Evolutionary conservation across 352 stramenopile genomes (phyloP).

Genomic region (Phytopythium mirpurense): DNA sequence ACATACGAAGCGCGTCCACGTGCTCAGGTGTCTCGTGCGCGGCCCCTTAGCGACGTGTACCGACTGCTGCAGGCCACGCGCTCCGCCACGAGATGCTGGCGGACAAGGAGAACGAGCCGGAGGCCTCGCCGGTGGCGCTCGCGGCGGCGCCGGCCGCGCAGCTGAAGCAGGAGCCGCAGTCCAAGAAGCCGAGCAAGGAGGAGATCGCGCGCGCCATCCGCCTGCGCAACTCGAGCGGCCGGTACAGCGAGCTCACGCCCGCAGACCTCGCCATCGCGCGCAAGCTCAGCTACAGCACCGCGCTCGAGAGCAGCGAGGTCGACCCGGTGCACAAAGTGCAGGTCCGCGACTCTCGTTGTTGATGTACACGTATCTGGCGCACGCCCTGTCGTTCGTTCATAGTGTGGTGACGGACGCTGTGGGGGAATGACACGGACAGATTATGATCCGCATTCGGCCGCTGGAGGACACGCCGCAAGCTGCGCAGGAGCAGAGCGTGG

Average conservation of each 20-base stretch:
- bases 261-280: constrained; percentile 23
- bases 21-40: too few relatives aligned
- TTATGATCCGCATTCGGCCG: constrained; percentile 68
- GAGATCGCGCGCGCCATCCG: constrained; percentile 17
- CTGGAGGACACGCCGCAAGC: constrained; percentile 15
- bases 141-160: not conserved
- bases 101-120: constrained; percentile 1
- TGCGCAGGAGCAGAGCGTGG: too few relatives aligned
- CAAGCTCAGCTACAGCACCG: constrained; percentile 65
- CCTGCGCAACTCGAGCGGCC: constrained; percentile 14
- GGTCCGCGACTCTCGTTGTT: constrained; percentile 1
- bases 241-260: constrained; percentile 10
- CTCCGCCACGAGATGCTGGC: not conserved
- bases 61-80: not conserved
- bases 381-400: too few relatives aligned
- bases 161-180: not conserved
- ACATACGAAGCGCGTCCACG: too few relatives aligned
- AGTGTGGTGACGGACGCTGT: too few relatives aligned
- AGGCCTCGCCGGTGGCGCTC: not conserved
- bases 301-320: constrained; percentile 25
- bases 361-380: too few relatives aligned
- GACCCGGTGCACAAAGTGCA: constrained; percentile 18
- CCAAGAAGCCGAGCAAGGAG: constrained; percentile 11
- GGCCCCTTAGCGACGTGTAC: too few relatives aligned
- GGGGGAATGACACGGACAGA: constrained; percentile 33